Percentiles rank a stretch among this genome's conserved stretches.
Conservation (phyloP, 2,329 filamentous ascomycete species). For the Metarhizium anisopliae region DNA sequence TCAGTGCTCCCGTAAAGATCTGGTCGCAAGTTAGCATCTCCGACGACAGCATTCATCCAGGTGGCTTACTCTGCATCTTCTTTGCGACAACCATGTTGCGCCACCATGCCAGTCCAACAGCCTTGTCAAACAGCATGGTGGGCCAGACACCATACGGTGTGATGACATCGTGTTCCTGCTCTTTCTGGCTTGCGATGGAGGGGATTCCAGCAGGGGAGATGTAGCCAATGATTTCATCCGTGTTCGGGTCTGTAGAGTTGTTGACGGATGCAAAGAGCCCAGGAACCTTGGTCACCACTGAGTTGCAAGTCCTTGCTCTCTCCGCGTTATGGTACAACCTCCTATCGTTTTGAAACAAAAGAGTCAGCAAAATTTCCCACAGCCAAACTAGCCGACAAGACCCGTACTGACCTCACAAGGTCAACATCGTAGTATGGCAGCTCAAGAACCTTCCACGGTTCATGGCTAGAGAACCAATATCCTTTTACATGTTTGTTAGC, state of each 20-base stretch:
- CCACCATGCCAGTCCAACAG: constrained; percentile 32
- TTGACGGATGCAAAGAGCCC: constrained; percentile 34
- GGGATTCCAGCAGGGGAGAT: constrained; percentile 33
- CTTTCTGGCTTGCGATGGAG: constrained; percentile 28
- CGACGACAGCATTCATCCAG: no score
- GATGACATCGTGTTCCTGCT: constrained; percentile 31
- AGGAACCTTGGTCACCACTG: constrained; percentile 24
- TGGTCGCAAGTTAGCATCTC: constrained; percentile 5
- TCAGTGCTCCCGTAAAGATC: constrained; percentile 30
- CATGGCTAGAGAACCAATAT: constrained; percentile 32
- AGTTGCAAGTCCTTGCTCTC: constrained; percentile 32
- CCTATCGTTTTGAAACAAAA: constrained; percentile 8
- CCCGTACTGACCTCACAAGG: constrained; percentile 21
- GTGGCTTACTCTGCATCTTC: constrained; percentile 33
- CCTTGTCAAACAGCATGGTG: constrained; percentile 26
- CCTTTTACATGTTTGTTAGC: constrained; percentile 12
- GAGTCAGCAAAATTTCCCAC: background rate
- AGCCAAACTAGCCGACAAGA: background rate
- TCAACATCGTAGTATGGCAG: constrained; percentile 33
- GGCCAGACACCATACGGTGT: constrained; percentile 32
- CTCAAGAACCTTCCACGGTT: constrained; percentile 33
- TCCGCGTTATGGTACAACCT: constrained; percentile 30
- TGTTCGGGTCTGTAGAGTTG: constrained; percentile 28
- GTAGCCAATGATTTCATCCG: constrained; percentile 27
- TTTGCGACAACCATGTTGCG: constrained; percentile 30